phyloP scores from a whole-genome alignment of 768 basidiomycete genomes.

The Amanita pseudoporphyria region DNA sequence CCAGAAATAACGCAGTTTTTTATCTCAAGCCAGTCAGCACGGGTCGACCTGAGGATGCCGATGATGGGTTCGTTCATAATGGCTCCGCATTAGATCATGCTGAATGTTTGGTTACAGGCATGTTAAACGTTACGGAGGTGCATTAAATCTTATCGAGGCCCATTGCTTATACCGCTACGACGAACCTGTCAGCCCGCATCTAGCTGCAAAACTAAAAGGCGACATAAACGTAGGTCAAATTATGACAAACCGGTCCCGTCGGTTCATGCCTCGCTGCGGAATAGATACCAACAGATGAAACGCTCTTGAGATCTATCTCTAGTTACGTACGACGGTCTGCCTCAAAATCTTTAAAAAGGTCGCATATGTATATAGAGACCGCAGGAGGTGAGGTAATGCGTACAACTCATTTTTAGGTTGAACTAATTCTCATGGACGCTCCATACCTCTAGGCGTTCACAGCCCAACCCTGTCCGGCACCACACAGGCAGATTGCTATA shows the following conservation, averaged over 20 bases:
- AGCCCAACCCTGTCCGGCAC: constrained; percentile 79
- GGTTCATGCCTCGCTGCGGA: background rate
- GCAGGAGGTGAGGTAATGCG: constrained; percentile 74
- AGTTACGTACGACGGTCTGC: constrained; percentile 52
- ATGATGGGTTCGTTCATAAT: constrained; percentile 57
- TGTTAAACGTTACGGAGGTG: constrained; percentile 43
- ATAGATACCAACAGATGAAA: constrained; percentile 54
- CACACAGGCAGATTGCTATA: constrained; percentile 81
- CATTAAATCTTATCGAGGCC: constrained; percentile 35
- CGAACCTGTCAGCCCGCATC: constrained; percentile 89
- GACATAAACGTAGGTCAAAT: constrained; percentile 19
- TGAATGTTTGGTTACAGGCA: constrained; percentile 39
- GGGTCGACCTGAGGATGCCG: constrained; percentile 69
- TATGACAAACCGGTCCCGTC: background rate
- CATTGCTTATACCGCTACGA: constrained; percentile 77
- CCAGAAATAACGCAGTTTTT: constrained; percentile 39
- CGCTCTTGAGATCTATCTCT: constrained; percentile 56
- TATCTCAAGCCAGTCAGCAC: constrained; percentile 93
- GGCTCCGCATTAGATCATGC: background rate
- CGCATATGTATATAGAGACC: constrained; percentile 83
- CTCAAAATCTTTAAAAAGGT: constrained; percentile 15
- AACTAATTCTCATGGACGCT: constrained; percentile 4
- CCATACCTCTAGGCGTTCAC: constrained; percentile 60
- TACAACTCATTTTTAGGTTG: constrained; percentile 3
- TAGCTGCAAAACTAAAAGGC: constrained; percentile 56